Conservation (phyloP, 345 rosid species). For the Arabis hirsuta region DNA sequence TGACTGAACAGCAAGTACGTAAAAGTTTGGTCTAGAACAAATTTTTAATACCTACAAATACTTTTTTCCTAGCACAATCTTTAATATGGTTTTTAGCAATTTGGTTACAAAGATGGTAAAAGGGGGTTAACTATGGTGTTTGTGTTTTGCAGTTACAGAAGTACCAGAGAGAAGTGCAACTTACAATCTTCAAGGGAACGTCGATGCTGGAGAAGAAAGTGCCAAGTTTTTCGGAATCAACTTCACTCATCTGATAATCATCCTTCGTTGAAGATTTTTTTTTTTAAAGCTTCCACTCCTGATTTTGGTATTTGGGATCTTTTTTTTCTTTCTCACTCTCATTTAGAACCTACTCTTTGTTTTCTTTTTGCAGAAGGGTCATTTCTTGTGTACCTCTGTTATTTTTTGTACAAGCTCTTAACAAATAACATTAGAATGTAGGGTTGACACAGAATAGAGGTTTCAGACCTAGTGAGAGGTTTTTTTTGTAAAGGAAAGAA, state of each 20-base stretch:
- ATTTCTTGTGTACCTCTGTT: conserved; percentile 34
- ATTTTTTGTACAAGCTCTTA: conserved; percentile 33
- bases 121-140: conserved; percentile 18
- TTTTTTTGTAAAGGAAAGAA: conserved; percentile 32
- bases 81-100: not conserved
- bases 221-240: conserved; percentile 36
- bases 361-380: conserved; percentile 32
- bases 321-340: not conserved
- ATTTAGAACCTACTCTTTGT: not conserved
- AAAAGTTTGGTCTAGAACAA: not conserved
- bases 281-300: conserved; percentile 8
- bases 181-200: conserved; percentile 82
- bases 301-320: conserved; percentile 19
- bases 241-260: conserved; percentile 15
- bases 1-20: conserved; percentile 69
- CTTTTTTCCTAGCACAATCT: not conserved
- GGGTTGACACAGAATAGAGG: conserved; percentile 32
- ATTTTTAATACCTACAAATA: not conserved
- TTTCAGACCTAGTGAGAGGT: conserved; percentile 1
- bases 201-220: conserved; percentile 83
- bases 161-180: conserved; percentile 66
- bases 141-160: conserved; percentile 54
- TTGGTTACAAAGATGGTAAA: conserved; percentile 8
- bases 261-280: conserved; percentile 1
- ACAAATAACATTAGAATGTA: conserved; percentile 21